Evolutionary conservation across 2,329 filamentous ascomycete species (phyloP).

Genomic region (Ascochyta lentis): DNA sequence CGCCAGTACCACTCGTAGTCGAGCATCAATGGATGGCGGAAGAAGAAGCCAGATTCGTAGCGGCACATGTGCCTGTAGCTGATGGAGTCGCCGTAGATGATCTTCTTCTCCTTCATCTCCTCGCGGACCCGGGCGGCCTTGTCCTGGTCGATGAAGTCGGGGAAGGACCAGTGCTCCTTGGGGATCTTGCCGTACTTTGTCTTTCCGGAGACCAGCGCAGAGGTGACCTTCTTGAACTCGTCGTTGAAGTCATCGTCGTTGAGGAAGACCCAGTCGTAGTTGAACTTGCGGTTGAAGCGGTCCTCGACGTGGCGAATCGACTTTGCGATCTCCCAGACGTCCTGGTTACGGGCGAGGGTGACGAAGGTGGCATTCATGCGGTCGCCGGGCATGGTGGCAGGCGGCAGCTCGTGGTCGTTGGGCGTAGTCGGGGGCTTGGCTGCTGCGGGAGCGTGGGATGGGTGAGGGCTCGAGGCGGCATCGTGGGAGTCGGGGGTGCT

Average conservation of each 20-base stretch:
- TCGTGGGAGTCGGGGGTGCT: slow-evolving; percentile 23
- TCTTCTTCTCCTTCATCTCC: slow-evolving; percentile 92
- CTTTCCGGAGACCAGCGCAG: slow-evolving; percentile 87
- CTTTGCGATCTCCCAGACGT: slow-evolving; percentile 95
- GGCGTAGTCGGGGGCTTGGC: slow-evolving; percentile 40
- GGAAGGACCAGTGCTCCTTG: slow-evolving; percentile 96
- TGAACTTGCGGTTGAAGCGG: slow-evolving; percentile 94
- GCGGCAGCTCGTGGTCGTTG: slow-evolving; percentile 44
- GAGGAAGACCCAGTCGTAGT: slow-evolving; percentile 99
- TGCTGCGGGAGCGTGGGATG: slow-evolving; percentile 14
- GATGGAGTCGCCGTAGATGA: slow-evolving; percentile 97
- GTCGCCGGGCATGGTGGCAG: slow-evolving; percentile 65
- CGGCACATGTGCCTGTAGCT: slow-evolving; percentile 99
- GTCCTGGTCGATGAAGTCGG: slow-evolving; percentile 92
- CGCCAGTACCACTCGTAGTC: slow-evolving; percentile 99
- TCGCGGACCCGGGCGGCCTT: slow-evolving; percentile 89
- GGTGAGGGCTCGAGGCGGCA: slow-evolving; percentile 13
- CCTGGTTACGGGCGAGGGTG: slow-evolving; percentile 88
- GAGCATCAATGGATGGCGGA: slow-evolving; percentile 89
- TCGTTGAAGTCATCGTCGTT: slow-evolving; percentile 96
- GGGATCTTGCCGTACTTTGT: slow-evolving; percentile 91
- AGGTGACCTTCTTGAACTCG: slow-evolving; percentile 90
- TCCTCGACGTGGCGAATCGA: slow-evolving; percentile 97
- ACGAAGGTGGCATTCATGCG: slow-evolving; percentile 98
- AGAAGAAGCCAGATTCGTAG: slow-evolving; percentile 99